A percentile compares a stretch with the other conserved stretches of the same genome.
Conservation (phyloP, 2,329 filamentous ascomycete species). For the Nemania serpens region DNA sequence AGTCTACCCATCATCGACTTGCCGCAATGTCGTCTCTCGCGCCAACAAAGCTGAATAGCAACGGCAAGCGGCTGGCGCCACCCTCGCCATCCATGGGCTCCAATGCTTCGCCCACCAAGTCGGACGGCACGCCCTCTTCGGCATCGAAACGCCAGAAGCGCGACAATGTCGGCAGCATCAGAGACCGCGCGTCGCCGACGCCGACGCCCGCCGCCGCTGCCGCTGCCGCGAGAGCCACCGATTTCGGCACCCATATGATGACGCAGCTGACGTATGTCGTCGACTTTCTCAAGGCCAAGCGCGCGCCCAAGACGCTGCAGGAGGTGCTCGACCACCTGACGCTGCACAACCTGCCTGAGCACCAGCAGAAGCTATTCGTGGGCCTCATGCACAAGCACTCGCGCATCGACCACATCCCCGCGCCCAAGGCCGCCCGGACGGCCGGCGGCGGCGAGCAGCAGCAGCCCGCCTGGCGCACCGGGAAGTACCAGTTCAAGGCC, state of each 20-base stretch:
- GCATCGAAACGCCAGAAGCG: slow-evolving; percentile 63
- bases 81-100: slow-evolving; percentile 63
- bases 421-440: slow-evolving; percentile 41
- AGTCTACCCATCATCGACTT: slow-evolving; percentile 34
- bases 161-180: slow-evolving; percentile 42
- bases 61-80: slow-evolving; percentile 57
- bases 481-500: slow-evolving; percentile 83
- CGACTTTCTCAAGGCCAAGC: slow-evolving; percentile 76
- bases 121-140: slow-evolving; percentile 35
- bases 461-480: slow-evolving; percentile 67
- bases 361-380: slow-evolving; percentile 66
- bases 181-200: slow-evolving; percentile 33
- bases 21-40: slow-evolving; percentile 66
- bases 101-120: slow-evolving; percentile 58
- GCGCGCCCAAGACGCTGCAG: slow-evolving; percentile 69
- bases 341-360: slow-evolving; percentile 65
- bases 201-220: slow-evolving; percentile 43
- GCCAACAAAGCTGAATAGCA: slow-evolving; percentile 62
- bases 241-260: slow-evolving; percentile 78
- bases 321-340: slow-evolving; percentile 83
- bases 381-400: slow-evolving; percentile 70
- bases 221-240: slow-evolving; percentile 61
- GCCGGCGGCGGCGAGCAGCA: slow-evolving; percentile 39
- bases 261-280: slow-evolving; percentile 89
- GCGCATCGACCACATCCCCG: slow-evolving; percentile 61